Conservation (phyloP, 1,284 basidiomycete genomes). For the Inonotus obliquus region DNA sequence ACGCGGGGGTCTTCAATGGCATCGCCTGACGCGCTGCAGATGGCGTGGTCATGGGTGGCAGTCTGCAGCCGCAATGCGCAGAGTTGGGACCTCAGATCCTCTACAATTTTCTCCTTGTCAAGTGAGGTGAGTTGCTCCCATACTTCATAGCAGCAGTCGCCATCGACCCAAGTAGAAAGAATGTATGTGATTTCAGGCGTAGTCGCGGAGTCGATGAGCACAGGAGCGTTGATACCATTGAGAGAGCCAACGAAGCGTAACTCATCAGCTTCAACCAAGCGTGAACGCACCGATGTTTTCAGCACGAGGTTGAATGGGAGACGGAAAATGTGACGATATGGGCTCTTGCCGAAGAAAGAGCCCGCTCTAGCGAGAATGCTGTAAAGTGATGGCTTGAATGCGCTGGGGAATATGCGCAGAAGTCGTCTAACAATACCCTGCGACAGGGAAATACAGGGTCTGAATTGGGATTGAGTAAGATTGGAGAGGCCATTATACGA, state of each 20-base stretch:
- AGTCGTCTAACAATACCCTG: background rate
- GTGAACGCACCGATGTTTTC: background rate
- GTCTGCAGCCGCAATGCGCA: background rate
- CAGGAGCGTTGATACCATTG: background rate
- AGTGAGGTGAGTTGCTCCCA: background rate
- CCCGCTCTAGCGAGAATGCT: background rate
- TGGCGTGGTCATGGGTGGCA: background rate
- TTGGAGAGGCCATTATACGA: background rate
- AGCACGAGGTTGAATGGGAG: background rate
- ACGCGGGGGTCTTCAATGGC: background rate
- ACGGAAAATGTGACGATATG: background rate
- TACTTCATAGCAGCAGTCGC: background rate
- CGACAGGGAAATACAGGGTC: background rate
- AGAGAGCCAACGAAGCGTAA: background rate
- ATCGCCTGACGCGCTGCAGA: background rate
- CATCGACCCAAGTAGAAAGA: background rate
- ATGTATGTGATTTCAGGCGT: background rate
- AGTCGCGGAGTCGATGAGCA: background rate
- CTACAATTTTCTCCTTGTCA: background rate
- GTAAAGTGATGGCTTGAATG: background rate
- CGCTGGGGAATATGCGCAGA: background rate
- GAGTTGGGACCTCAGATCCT: background rate
- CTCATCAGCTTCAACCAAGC: background rate
- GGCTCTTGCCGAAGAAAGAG: background rate
- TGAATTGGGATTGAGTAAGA: background rate